phyloP scores from a whole-genome alignment of 257 asterid genomes.

The Solanum tarapatanum region DNA sequence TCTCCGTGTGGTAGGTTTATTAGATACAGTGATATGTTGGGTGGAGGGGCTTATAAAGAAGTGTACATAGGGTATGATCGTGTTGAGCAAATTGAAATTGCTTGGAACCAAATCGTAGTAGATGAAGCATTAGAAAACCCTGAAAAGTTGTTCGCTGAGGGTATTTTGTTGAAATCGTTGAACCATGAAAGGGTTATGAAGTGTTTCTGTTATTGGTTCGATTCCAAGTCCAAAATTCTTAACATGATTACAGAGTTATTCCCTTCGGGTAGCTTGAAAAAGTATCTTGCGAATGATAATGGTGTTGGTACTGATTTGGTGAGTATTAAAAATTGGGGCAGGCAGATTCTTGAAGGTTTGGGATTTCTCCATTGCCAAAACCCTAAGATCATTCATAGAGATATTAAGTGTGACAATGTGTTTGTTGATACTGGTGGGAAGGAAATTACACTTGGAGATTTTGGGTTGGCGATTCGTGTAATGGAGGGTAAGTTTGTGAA shows the following conservation, averaged over 20 bases:
- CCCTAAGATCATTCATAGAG: neutral
- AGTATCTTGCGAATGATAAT: neutral
- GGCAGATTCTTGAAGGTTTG: neutral
- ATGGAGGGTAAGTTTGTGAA: neutral
- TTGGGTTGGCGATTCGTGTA: neutral
- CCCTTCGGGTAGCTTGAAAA: neutral
- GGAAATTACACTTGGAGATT: neutral
- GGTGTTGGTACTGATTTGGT: neutral
- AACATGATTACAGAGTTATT: neutral
- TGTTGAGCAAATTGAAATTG: neutral
- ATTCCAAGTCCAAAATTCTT: neutral
- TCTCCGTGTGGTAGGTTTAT: neutral
- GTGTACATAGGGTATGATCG: neutral
- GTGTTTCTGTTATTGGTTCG: neutral
- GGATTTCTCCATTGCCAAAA: neutral
- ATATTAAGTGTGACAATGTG: neutral
- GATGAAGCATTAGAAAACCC: neutral
- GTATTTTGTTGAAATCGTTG: neutral
- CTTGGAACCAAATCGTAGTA: neutral
- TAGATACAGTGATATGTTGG: neutral
- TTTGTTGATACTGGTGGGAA: neutral
- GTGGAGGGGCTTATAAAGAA: neutral
- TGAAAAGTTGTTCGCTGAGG: neutral
- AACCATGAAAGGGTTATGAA: neutral
- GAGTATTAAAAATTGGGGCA: neutral